Conservation (phyloP, 169 alveolate species). For the Plasmodium malariae region DNA sequence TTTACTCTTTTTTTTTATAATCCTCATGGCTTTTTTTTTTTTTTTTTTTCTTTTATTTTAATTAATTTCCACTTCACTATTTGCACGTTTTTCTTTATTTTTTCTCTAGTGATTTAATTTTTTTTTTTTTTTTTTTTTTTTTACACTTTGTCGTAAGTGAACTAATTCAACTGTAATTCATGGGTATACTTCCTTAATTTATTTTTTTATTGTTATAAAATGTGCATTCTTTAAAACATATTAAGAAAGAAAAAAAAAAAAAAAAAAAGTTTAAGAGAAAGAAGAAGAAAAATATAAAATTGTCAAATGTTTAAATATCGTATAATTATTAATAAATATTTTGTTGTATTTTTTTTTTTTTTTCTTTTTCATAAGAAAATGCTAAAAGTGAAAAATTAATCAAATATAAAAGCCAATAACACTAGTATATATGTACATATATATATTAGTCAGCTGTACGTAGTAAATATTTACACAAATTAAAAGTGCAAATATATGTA, state of each 20-base stretch:
- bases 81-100: slow-evolving; percentile 15
- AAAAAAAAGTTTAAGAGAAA: slow-evolving; percentile 26
- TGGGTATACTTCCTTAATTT: background rate
- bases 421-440: slow-evolving; percentile 19
- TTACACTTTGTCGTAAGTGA: slow-evolving; percentile 9
- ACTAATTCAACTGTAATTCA: slow-evolving; percentile 36
- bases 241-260: slow-evolving; percentile 19
- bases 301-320: too few relatives aligned
- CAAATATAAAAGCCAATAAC: slow-evolving; percentile 4
- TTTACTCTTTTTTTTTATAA: too few relatives aligned
- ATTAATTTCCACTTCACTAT: slow-evolving; percentile 39
- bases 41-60: slow-evolving; percentile 17
- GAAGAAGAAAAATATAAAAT: slow-evolving; percentile 18
- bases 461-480: slow-evolving; percentile 17
- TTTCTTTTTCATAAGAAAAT: slow-evolving; percentile 7
- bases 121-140: too few relatives aligned
- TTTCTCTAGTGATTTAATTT: slow-evolving; percentile 22
- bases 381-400: slow-evolving; percentile 22
- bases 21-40: slow-evolving; percentile 8
- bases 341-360: slow-evolving; percentile 11
- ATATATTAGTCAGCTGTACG: slow-evolving; percentile 14
- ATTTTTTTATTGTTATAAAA: slow-evolving; percentile 27
- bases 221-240: slow-evolving; percentile 29
- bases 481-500: slow-evolving; percentile 4
- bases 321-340: too few relatives aligned